These are phyloP conservation scores for Rhipidocladum racemiflorum DNA, from an alignment of 176 grass and related monocot genomes.

Conservation along the genomic window DNA sequence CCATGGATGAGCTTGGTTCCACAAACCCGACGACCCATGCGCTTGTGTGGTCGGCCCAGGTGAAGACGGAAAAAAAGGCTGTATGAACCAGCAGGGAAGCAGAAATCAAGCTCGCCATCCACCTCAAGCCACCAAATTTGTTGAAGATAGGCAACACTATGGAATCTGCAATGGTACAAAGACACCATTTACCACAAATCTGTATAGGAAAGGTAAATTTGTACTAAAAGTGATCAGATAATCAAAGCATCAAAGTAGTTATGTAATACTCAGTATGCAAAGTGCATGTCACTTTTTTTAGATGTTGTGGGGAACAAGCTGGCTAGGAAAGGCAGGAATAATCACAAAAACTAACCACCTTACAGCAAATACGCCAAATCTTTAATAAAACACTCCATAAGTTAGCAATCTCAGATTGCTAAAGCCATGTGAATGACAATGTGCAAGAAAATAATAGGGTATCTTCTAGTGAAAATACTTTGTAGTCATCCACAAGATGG, in stretches of 20 bases:
- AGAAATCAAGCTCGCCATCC: conserved; percentile 77
- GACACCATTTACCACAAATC: conserved; percentile 11
- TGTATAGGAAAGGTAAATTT: conserved; percentile 3
- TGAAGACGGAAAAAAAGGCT: conserved; percentile 83
- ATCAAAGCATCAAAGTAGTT: neutral
- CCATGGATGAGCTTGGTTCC: conserved; percentile 74
- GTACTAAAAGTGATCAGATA: neutral
- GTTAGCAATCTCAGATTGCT: conserved; percentile 8
- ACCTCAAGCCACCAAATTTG: conserved; percentile 99
- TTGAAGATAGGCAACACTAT: conserved; percentile 84
- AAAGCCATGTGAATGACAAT: neutral
- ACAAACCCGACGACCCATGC: conserved; percentile 74
- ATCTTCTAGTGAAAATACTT: conserved; percentile 13
- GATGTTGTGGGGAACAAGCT: neutral
- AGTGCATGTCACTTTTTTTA: neutral
- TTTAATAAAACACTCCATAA: conserved; percentile 15
- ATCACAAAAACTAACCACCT: conserved; percentile 2
- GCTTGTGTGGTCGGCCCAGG: conserved; percentile 59
- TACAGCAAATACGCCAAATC: neutral
- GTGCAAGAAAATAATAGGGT: neutral
- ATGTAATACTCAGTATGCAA: neutral
- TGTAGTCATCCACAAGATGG: conserved; percentile 4
- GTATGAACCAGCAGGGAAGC: conserved; percentile 78
- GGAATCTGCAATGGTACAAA: conserved; percentile 64
- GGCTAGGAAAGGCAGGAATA: neutral